A percentile compares a stretch with the other conserved stretches of the same genome.
Evolutionary conservation across 1,284 basidiomycete species (phyloP).

Genomic region (Puccinia hordei): DNA sequence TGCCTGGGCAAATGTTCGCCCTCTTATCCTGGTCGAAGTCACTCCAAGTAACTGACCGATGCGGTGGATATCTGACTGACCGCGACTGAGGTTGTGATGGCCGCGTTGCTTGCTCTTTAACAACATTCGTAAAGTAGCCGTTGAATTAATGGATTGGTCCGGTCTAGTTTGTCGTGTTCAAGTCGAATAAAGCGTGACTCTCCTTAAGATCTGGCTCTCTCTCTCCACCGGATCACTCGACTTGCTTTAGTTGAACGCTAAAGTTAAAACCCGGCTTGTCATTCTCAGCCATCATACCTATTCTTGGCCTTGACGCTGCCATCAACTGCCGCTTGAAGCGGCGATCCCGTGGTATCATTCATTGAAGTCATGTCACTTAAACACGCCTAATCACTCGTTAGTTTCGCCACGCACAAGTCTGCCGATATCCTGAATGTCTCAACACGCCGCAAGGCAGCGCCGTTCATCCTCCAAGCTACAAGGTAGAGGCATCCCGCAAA

Average conservation of each 20-base stretch:
- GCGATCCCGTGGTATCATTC: slow-evolving; percentile 9
- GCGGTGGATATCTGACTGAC: not conserved
- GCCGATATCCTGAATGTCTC: not conserved
- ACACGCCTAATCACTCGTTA: too few species aligned
- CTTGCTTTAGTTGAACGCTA: not conserved
- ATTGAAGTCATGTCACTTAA: too few species aligned
- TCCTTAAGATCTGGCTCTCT: not conserved
- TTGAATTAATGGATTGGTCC: not conserved
- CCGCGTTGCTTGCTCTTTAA: not conserved
- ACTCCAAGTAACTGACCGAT: not conserved
- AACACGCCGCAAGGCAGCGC: not conserved
- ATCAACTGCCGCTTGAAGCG: slow-evolving; percentile 11
- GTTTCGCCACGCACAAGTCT: not conserved
- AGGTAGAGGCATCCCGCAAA: not conserved
- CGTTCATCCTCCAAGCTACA: not conserved
- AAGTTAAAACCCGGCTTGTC: not conserved
- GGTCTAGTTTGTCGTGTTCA: not conserved
- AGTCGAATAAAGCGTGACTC: not conserved
- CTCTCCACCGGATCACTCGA: not conserved
- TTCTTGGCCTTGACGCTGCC: not conserved
- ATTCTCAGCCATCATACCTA: not conserved
- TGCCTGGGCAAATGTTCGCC: too few species aligned
- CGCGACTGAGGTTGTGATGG: slow-evolving; percentile 17
- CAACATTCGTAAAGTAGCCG: not conserved
- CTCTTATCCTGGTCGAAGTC: not conserved